Percentiles rank a stretch among this genome's conserved stretches.
phyloP scores from a whole-genome alignment of 345 rosid species.

The Ceriops tagal region DNA sequence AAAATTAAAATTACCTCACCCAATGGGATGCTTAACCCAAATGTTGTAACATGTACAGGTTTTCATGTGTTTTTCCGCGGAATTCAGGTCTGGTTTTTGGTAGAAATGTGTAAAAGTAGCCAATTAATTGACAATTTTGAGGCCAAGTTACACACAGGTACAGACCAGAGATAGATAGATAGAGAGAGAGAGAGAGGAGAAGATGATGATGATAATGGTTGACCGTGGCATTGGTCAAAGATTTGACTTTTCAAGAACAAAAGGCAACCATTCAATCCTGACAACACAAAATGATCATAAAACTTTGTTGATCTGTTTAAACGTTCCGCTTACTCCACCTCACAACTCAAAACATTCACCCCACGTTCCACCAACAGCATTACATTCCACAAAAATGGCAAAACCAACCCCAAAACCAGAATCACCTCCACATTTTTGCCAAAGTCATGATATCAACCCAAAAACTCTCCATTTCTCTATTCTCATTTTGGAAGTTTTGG shows the following conservation, averaged over 20 bases:
- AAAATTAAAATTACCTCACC: too few species aligned
- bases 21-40: too few species aligned
- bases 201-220: neutral
- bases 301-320: neutral
- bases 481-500: slow-evolving; percentile 17
- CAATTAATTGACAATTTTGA: too few species aligned
- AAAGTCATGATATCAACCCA: slow-evolving; percentile 6
- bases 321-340: neutral
- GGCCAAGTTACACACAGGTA: too few species aligned
- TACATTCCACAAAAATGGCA: slow-evolving; percentile 3
- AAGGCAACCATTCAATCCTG: slow-evolving; percentile 23
- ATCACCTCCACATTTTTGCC: slow-evolving; percentile 6
- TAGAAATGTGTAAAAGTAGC: too few species aligned
- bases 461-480: neutral
- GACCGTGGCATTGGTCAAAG: slow-evolving; percentile 10
- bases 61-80: too few species aligned
- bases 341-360: slow-evolving; percentile 44
- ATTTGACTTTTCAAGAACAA: slow-evolving; percentile 26
- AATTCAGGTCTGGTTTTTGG: too few species aligned
- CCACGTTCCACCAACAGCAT: slow-evolving; percentile 37
- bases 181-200: neutral
- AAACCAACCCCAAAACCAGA: slow-evolving; percentile 10
- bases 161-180: neutral
- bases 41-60: too few species aligned
- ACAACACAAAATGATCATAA: neutral